Evolutionary conservation across 2,329 filamentous ascomycete species (phyloP).

Genomic region (Aspergillus hiratsukae): DNA sequence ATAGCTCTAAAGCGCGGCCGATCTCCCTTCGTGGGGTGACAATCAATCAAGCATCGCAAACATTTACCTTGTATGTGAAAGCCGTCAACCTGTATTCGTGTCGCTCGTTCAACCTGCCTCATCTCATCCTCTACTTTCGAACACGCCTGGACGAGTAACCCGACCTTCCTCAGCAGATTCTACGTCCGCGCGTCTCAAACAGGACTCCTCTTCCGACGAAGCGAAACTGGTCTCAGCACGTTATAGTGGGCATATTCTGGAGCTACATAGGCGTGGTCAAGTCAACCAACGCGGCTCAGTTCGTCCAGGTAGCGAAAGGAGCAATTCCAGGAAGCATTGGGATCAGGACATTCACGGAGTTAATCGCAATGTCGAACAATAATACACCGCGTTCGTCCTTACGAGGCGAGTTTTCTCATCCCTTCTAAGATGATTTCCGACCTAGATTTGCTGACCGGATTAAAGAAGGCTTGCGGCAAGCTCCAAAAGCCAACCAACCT

Average conservation of each 20-base stretch:
- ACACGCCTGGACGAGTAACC: neutral
- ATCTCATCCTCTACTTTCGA: neutral
- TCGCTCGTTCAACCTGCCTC: neutral
- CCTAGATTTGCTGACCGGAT: conserved; percentile 10
- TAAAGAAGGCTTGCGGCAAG: conserved; percentile 37
- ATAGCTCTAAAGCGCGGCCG: conserved; percentile 15
- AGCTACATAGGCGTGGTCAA: neutral
- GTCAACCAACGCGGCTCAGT: neutral
- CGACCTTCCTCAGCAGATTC: neutral
- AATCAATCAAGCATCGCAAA: conserved; percentile 6
- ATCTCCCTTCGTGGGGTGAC: neutral
- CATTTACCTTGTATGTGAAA: neutral
- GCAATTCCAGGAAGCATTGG: neutral
- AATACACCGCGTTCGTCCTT: conserved; percentile 26
- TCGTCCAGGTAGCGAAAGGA: neutral
- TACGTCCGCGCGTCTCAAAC: neutral
- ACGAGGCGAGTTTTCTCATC: conserved; percentile 18
- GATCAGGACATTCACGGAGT: neutral
- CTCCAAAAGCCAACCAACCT: conserved; percentile 36
- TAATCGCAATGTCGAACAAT: conserved; percentile 17
- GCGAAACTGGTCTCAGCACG: neutral
- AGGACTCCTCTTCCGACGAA: neutral
- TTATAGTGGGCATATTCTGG: neutral
- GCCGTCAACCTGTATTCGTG: neutral
- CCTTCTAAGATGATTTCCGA: neutral